Evolutionary conservation across 768 basidiomycete species (phyloP).

Genomic region (Suillus bovinus): DNA sequence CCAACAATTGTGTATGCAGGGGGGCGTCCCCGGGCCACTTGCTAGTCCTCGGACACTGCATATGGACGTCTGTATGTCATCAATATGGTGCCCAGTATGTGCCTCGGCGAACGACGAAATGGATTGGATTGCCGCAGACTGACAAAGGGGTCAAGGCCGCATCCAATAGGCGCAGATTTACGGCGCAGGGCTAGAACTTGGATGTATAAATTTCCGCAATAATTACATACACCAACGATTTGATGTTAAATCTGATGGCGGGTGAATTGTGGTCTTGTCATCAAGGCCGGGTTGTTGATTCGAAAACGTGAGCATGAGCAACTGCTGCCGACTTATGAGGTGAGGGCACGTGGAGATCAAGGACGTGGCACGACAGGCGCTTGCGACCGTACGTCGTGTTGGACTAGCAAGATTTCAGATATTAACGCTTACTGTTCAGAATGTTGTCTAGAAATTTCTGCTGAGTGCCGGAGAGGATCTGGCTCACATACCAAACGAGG

Average conservation of each 20-base stretch:
- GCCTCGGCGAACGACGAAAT: constrained; percentile 52
- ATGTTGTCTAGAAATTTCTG: not conserved
- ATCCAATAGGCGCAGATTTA: constrained; percentile 68
- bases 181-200: constrained; percentile 59
- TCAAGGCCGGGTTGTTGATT: constrained; percentile 49
- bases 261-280: constrained; percentile 53
- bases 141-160: constrained; percentile 60
- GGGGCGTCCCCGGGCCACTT: constrained; percentile 53
- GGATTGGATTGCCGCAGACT: constrained; percentile 58
- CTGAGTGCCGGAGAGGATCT: constrained; percentile 40
- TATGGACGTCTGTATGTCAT: constrained; percentile 55
- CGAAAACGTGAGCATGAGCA: constrained; percentile 55
- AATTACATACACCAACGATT: constrained; percentile 41
- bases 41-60: constrained; percentile 60
- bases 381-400: constrained; percentile 46
- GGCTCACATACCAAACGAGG: constrained; percentile 39
- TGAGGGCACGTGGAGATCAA: constrained; percentile 64
- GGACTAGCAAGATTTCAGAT: constrained; percentile 9
- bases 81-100: constrained; percentile 48
- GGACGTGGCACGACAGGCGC: constrained; percentile 60
- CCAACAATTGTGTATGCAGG: constrained; percentile 48
- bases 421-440: constrained; percentile 47
- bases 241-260: constrained; percentile 59
- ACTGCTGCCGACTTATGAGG: constrained; percentile 57
- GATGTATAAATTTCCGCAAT: constrained; percentile 47